Evolutionary conservation across 129 eudicot genomes (phyloP).

Genomic region (Chrysanthemum seticuspe): DNA sequence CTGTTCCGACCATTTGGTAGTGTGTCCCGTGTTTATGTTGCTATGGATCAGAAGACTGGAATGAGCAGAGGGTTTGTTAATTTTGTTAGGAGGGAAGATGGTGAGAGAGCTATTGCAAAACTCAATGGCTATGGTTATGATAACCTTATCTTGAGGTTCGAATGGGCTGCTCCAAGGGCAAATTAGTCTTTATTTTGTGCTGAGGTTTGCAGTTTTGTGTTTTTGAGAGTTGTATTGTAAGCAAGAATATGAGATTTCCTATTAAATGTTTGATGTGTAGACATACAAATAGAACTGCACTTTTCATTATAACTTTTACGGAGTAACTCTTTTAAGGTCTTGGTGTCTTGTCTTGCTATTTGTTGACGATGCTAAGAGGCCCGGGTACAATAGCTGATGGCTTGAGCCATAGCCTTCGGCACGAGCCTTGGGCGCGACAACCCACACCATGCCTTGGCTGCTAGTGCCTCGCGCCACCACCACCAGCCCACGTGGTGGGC

Average conservation of each 20-base stretch:
- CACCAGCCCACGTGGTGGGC: no score
- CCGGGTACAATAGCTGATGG: no score
- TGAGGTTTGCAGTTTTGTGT: background rate
- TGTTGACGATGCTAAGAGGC: no score
- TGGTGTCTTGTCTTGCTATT: no score
- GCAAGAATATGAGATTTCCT: slow-evolving; percentile 11
- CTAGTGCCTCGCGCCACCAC: no score
- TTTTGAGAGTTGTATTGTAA: background rate
- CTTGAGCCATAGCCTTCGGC: no score
- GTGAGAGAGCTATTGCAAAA: slow-evolving; percentile 24
- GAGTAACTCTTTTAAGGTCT: no score
- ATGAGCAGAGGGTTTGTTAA: slow-evolving; percentile 25
- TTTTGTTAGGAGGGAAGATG: slow-evolving; percentile 23
- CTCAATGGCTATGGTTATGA: slow-evolving; percentile 24
- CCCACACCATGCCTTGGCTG: no score
- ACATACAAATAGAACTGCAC: no score
- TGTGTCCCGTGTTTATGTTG: slow-evolving; percentile 11
- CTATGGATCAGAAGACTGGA: slow-evolving; percentile 13
- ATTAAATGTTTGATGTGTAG: slow-evolving; percentile 4
- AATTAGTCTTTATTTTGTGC: background rate
- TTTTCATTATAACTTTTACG: background rate
- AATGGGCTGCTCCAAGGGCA: slow-evolving; percentile 27
- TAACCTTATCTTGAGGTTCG: slow-evolving; percentile 22
- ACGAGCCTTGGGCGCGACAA: no score
- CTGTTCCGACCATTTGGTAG: slow-evolving; percentile 21